phyloP scores from a whole-genome alignment of 106 monocot species.

The Phalaenopsis aphrodite region DNA sequence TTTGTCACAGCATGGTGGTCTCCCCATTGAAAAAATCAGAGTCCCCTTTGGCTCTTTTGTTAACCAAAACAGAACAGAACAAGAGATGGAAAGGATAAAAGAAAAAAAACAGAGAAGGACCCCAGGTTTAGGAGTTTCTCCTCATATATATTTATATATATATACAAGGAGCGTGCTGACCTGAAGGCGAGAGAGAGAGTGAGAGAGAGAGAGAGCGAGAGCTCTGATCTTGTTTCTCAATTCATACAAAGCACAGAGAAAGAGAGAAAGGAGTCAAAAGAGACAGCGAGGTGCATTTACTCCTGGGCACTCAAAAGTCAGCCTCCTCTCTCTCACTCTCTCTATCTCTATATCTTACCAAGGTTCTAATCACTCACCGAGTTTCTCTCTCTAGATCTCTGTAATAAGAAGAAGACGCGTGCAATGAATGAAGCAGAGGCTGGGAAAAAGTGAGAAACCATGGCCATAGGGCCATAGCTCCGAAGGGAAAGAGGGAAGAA shows the following conservation, averaged over 20 bases:
- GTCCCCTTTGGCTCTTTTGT: not conserved
- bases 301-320: constrained; percentile 1
- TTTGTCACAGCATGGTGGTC: constrained; percentile 63
- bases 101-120: not conserved
- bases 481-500: no score
- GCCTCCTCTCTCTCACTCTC: not conserved
- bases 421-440: not conserved
- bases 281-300: constrained; percentile 14
- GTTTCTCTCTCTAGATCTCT: not conserved
- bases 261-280: constrained; percentile 1
- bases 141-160: constrained; percentile 3
- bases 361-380: not conserved
- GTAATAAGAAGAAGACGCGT: not conserved
- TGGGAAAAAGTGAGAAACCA: not conserved
- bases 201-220: not conserved
- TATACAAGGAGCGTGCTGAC: constrained; percentile 2
- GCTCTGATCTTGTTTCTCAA: not conserved
- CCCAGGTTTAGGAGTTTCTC: not conserved
- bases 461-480: no score
- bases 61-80: not conserved
- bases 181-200: not conserved
- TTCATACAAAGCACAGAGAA: not conserved
- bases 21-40: constrained; percentile 30
- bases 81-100: constrained; percentile 1
- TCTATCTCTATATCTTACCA: not conserved